Conservation (phyloP, 2,329 filamentous ascomycete species). For the Nemania serpens region DNA sequence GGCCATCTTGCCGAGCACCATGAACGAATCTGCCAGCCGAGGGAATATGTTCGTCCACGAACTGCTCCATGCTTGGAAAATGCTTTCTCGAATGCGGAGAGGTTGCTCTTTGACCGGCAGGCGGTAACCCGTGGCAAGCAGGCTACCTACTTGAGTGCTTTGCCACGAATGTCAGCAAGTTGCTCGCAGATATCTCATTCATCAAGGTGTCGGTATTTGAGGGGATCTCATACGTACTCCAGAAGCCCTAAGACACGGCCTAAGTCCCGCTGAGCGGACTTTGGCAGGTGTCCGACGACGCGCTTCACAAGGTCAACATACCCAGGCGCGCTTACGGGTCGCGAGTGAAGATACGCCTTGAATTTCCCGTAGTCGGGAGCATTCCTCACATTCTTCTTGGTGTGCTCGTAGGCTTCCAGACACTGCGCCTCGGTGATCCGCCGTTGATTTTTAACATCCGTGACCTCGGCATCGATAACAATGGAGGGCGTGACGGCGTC, state of each 20-base stretch:
- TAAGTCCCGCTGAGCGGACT: slow-evolving; percentile 43
- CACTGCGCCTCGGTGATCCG: slow-evolving; percentile 56
- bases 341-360: slow-evolving; percentile 57
- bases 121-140: slow-evolving; percentile 70
- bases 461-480: slow-evolving; percentile 46
- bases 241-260: slow-evolving; percentile 47
- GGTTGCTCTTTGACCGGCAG: slow-evolving; percentile 67
- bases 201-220: neutral
- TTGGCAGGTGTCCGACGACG: slow-evolving; percentile 45
- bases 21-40: slow-evolving; percentile 46
- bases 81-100: slow-evolving; percentile 61
- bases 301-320: slow-evolving; percentile 58
- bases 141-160: slow-evolving; percentile 65
- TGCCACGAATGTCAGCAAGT: slow-evolving; percentile 21
- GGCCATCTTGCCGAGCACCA: slow-evolving; percentile 45
- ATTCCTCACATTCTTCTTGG: slow-evolving; percentile 44
- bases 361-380: slow-evolving; percentile 51
- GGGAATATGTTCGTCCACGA: slow-evolving; percentile 62
- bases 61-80: slow-evolving; percentile 65
- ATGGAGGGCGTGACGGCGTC: slow-evolving; percentile 67
- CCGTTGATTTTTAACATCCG: slow-evolving; percentile 49
- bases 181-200: neutral
- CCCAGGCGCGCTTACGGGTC: slow-evolving; percentile 54
- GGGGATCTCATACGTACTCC: slow-evolving; percentile 45
- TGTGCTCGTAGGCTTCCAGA: slow-evolving; percentile 48